Conservation (phyloP, 1,284 basidiomycete genomes). For the Rhodofomes roseus region DNA sequence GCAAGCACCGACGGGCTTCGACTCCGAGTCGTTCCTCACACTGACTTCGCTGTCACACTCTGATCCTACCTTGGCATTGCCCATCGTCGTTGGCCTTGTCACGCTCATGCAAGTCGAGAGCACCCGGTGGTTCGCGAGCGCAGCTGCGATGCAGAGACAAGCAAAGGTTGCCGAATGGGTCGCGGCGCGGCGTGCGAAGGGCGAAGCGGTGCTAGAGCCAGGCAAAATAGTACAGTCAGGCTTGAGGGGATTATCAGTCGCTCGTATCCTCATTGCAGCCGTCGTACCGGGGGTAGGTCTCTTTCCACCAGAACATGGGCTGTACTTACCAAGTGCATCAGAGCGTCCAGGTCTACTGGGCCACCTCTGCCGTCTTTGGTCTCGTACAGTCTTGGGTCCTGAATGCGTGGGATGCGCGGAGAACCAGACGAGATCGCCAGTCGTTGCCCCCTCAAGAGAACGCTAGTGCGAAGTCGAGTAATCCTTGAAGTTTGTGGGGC, state of each 20-base stretch:
- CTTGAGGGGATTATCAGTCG: conserved; percentile 61
- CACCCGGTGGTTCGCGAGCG: conserved; percentile 62
- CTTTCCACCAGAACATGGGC: neutral
- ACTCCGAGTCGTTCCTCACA: conserved; percentile 72
- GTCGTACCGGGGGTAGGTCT: conserved; percentile 72
- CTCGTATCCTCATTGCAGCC: conserved; percentile 73
- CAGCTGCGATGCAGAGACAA: conserved; percentile 49
- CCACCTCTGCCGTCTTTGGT: conserved; percentile 78
- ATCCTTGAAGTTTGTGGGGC: neutral
- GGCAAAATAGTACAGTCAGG: conserved; percentile 57
- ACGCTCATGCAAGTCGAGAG: conserved; percentile 79
- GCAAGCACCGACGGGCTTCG: conserved; percentile 57
- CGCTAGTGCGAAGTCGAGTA: neutral
- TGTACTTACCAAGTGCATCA: conserved; percentile 26
- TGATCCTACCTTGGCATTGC: conserved; percentile 68
- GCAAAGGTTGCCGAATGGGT: conserved; percentile 41
- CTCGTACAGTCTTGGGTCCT: conserved; percentile 77
- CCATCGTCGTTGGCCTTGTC: conserved; percentile 67
- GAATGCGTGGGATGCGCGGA: conserved; percentile 55
- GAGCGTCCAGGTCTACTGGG: conserved; percentile 82
- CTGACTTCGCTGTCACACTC: conserved; percentile 67
- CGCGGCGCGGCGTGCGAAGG: conserved; percentile 33
- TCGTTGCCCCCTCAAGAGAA: conserved; percentile 20
- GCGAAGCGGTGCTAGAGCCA: conserved; percentile 43
- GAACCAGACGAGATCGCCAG: conserved; percentile 19